Conservation (phyloP, 2,329 filamentous ascomycete genomes). For the Fulvia fulva region DNA sequence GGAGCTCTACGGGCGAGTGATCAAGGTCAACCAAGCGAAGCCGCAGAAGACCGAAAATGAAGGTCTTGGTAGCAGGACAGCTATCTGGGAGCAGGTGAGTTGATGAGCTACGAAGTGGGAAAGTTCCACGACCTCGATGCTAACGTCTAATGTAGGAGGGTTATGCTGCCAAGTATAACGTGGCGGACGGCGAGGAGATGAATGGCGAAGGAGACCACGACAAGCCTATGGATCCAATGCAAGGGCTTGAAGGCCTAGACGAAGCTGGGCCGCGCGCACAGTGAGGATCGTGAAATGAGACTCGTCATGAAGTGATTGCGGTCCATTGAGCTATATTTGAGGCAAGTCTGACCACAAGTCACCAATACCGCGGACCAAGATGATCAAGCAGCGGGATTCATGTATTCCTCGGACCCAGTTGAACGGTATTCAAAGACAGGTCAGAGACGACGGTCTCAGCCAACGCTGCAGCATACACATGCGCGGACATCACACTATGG, state of each 20-base stretch:
- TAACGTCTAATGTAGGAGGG: constrained; percentile 63
- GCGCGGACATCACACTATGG: too few species aligned
- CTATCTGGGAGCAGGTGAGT: constrained; percentile 90
- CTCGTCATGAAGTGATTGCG: too few species aligned
- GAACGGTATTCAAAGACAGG: too few species aligned
- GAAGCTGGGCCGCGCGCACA: constrained; percentile 85
- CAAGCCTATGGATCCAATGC: constrained; percentile 63
- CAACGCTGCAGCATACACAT: too few species aligned
- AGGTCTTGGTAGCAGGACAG: constrained; percentile 86
- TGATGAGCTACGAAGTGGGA: constrained; percentile 4
- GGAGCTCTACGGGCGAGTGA: constrained; percentile 85
- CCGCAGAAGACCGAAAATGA: constrained; percentile 84
- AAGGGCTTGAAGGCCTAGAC: constrained; percentile 87
- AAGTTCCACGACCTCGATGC: neutral
- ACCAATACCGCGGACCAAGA: too few species aligned
- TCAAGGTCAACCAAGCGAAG: constrained; percentile 90
- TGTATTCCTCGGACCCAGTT: too few species aligned
- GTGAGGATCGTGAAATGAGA: constrained; percentile 47
- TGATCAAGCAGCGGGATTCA: too few species aligned
- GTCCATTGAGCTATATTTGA: too few species aligned
- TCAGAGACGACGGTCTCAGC: too few species aligned
- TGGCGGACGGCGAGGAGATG: constrained; percentile 71
- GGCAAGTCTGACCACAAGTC: too few species aligned
- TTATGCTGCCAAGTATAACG: constrained; percentile 85
- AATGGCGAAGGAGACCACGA: constrained; percentile 48